These are phyloP conservation scores for Lactifluus piperatus DNA, from an alignment of 768 basidiomycete genomes.

Conservation along the genomic window DNA sequence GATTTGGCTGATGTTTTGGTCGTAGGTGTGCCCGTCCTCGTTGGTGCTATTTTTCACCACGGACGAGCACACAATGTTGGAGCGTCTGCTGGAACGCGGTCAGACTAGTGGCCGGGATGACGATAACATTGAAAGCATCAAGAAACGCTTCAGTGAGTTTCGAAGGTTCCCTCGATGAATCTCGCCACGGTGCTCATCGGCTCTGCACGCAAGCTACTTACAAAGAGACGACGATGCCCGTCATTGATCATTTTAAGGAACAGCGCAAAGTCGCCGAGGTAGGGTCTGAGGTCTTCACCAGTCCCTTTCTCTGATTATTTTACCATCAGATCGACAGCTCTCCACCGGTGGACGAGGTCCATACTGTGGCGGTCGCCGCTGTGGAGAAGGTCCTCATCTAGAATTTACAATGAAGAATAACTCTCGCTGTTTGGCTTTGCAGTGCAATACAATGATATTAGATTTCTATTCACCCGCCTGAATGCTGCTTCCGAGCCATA, in stretches of 20 bases:
- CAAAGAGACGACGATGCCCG: slow-evolving; percentile 83
- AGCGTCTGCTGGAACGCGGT: slow-evolving; percentile 78
- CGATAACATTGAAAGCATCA: slow-evolving; percentile 90
- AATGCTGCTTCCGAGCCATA: background rate
- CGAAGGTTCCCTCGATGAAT: background rate
- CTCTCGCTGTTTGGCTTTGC: background rate
- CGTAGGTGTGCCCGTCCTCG: slow-evolving; percentile 70
- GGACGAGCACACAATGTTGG: slow-evolving; percentile 79
- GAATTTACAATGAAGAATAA: background rate
- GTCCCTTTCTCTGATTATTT: background rate
- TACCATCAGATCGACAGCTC: slow-evolving; percentile 55
- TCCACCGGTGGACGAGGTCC: slow-evolving; percentile 60
- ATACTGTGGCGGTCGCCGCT: slow-evolving; percentile 46
- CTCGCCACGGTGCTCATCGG: background rate
- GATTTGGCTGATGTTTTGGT: background rate
- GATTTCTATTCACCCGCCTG: background rate
- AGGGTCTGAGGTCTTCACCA: slow-evolving; percentile 19
- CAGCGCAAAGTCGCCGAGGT: slow-evolving; percentile 75
- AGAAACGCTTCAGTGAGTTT: slow-evolving; percentile 85
- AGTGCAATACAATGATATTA: slow-evolving; percentile 1
- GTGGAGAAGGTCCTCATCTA: slow-evolving; percentile 41
- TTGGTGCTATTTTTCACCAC: slow-evolving; percentile 82
- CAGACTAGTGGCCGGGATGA: slow-evolving; percentile 95
- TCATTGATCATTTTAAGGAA: slow-evolving; percentile 72
- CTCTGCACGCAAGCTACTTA: slow-evolving; percentile 56